Base-by-base conservation (phyloP, 805 yeast species). In the Metschnikowia drakensbergensis region DNA sequence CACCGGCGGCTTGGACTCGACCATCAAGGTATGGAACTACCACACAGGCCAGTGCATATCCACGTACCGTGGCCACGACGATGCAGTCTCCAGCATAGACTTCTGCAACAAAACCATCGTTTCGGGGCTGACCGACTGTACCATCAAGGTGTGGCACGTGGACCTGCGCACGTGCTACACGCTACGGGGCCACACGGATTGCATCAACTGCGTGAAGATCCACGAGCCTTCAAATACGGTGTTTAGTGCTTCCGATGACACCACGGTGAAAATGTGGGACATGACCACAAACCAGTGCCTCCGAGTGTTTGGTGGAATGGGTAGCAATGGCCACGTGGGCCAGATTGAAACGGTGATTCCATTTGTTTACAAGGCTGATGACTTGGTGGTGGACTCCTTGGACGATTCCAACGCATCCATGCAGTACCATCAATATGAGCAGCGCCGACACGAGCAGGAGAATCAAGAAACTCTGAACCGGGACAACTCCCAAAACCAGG, bases 91-190 rank as follows among this genome's bases (percentile, higher is more conserved):
- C 37, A 81, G 88, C 54, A 89, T 94, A 45, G 97, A 92, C 65
- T 87, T 89, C 56, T 75, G 75, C 54, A 77, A 80, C 54, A 88
- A 88, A 59, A 75, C 88, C 29, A 90, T 94, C 60, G 97, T 90
- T 0, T 84, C 94, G 7, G 99, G 98, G 0, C 84, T 95, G 32
- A 96, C 96, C 0, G 99, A 94, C 68, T 79, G 81, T 53, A 89
- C 96, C 0, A 86, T 94, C 47, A 89, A 90, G 65, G 91, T 94
- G 10, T 94, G 99, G 99, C 95, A 94, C 64, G 96, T 94, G 40
- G 96, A 88, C 63, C 82, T 90, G 5, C 77, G 96, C 68, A 87
- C 96, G 0, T 94, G 97, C 62, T 88, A 86, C 66, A 90, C 98
- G 0, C 74, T 94, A 50, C 76, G 97, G 37, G 99, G 99, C 5